Conservation (phyloP, 371 early-diverging fungal species). For the Phascolomyces articulosus region DNA sequence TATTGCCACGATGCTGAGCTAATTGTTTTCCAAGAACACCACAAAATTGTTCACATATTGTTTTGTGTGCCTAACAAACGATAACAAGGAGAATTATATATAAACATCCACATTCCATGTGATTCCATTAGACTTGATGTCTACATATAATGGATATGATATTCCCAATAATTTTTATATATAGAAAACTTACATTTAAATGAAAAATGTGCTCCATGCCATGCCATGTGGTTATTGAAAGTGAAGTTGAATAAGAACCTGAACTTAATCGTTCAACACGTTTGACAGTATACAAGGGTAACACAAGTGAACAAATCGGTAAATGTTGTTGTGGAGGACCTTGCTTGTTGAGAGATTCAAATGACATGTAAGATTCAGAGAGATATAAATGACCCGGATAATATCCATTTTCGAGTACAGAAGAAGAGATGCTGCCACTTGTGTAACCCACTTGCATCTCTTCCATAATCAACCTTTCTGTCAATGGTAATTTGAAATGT, state of each 20-base stretch:
- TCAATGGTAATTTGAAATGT: conserved; percentile 70
- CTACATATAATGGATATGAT: no score
- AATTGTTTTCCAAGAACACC: conserved; percentile 51
- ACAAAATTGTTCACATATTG: conserved; percentile 60
- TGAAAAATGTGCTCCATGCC: conserved; percentile 62
- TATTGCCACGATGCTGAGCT: conserved; percentile 59
- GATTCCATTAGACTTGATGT: no score
- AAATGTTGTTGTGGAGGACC: conserved; percentile 46
- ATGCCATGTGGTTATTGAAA: conserved; percentile 63
- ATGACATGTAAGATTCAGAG: conserved; percentile 83
- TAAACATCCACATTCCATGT: background rate
- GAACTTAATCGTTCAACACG: conserved; percentile 83
- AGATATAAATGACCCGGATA: conserved; percentile 75
- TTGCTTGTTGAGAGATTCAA: conserved; percentile 64
- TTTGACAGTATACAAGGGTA: conserved; percentile 90
- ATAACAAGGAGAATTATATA: background rate
- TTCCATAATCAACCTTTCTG: conserved; percentile 60
- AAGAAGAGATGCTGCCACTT: conserved; percentile 3
- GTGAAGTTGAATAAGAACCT: conserved; percentile 38
- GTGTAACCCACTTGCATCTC: conserved; percentile 63
- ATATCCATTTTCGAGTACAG: conserved; percentile 12
- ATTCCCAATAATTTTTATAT: no score
- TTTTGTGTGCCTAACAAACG: conserved; percentile 45
- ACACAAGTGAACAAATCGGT: conserved; percentile 66
- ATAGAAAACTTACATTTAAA: conserved; percentile 40